A percentile compares a stretch with the other conserved stretches of the same genome.
Conservation (phyloP, 768 basidiomycete species). For the Macrolepiota dolichaula region DNA sequence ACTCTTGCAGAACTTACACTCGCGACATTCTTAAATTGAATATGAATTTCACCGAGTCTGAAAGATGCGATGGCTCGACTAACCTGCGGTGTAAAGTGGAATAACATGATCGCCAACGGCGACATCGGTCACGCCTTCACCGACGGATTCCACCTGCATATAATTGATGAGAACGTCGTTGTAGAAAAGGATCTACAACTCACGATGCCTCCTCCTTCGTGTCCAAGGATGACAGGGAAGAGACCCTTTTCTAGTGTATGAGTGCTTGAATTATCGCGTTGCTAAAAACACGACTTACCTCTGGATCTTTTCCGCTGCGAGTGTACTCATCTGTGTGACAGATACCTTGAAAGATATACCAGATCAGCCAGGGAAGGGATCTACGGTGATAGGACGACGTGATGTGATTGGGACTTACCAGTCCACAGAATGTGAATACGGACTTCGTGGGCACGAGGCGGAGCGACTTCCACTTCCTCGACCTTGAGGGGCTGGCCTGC, state of each 20-base stretch:
- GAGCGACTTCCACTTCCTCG: constrained; percentile 92
- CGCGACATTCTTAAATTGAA: constrained; percentile 67
- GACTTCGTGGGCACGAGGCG: constrained; percentile 88
- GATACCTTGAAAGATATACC: constrained; percentile 49
- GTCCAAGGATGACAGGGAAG: constrained; percentile 92
- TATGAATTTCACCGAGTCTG: background rate
- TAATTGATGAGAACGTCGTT: constrained; percentile 10
- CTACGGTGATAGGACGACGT: background rate
- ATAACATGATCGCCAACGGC: constrained; percentile 93
- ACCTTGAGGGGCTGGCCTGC: constrained; percentile 83
- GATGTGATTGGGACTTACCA: constrained; percentile 42
- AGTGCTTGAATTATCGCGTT: background rate
- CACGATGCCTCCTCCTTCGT: constrained; percentile 91
- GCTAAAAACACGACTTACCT: constrained; percentile 44
- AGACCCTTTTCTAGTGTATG: constrained; percentile 50
- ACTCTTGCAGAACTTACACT: constrained; percentile 99
- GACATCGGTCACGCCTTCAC: constrained; percentile 84
- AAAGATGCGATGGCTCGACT: constrained; percentile 16
- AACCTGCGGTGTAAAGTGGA: constrained; percentile 93
- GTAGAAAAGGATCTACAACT: constrained; percentile 25
- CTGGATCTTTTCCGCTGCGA: constrained; percentile 92
- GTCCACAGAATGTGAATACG: constrained; percentile 91
- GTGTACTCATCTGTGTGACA: constrained; percentile 99
- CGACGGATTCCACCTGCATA: constrained; percentile 89
- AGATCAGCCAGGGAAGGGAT: constrained; percentile 9